These are phyloP conservation scores for Rhizophlyctis rosea DNA, from an alignment of 192 early-diverging fungal genomes.

Conservation along the genomic window DNA sequence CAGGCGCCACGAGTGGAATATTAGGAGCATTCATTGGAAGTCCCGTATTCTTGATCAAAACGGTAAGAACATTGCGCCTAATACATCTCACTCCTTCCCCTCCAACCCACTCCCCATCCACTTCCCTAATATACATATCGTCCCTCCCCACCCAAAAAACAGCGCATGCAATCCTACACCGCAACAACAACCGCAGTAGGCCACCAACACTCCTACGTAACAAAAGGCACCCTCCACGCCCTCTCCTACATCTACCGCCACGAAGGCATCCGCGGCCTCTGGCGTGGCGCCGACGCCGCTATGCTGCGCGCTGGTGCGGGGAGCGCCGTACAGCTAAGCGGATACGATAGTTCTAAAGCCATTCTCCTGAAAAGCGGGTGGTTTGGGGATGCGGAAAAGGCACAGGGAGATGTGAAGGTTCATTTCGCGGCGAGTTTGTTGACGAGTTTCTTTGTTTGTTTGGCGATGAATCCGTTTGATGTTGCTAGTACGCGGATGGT, in stretches of 20 bases:
- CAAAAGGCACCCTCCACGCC: slow-evolving; percentile 57
- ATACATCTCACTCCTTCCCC: not conserved
- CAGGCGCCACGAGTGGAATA: slow-evolving; percentile 75
- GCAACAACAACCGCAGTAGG: slow-evolving; percentile 66
- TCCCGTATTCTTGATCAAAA: slow-evolving; percentile 91
- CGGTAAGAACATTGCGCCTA: slow-evolving; percentile 27
- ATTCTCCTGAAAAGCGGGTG: slow-evolving; percentile 49
- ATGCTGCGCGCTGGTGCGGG: slow-evolving; percentile 88
- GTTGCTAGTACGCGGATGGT: slow-evolving; percentile 88
- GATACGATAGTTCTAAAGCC: slow-evolving; percentile 80
- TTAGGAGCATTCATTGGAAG: slow-evolving; percentile 78
- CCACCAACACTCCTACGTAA: slow-evolving; percentile 75
- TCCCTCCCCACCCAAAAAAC: not conserved
- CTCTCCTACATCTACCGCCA: slow-evolving; percentile 62
- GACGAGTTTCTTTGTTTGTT: slow-evolving; percentile 80
- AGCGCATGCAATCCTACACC: slow-evolving; percentile 46
- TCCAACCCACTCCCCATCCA: not conserved
- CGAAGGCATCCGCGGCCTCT: slow-evolving; percentile 79
- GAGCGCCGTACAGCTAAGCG: slow-evolving; percentile 84
- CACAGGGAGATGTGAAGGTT: slow-evolving; percentile 56
- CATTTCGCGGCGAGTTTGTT: slow-evolving; percentile 76
- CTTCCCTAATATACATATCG: not conserved
- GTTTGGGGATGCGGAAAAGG: slow-evolving; percentile 50
- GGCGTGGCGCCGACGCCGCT: slow-evolving; percentile 81
- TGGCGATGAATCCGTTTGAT: slow-evolving; percentile 97